Percentiles rank a stretch among this genome's conserved stretches.
Conservation (phyloP, 2,329 filamentous ascomycete species). For the Aspergillus sp. region DNA sequence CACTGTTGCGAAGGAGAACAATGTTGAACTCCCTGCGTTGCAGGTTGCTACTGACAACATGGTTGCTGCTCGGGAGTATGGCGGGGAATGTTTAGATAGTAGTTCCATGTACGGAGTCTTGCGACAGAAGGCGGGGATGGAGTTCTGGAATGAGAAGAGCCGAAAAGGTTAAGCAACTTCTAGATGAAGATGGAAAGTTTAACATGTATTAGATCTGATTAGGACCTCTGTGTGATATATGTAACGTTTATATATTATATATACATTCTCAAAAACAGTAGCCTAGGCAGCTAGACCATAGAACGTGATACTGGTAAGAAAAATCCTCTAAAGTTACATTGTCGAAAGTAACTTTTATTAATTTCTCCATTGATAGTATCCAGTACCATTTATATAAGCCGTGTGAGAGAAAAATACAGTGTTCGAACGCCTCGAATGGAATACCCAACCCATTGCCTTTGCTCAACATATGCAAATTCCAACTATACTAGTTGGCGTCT, state of each 20-base stretch:
- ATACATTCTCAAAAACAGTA: no score
- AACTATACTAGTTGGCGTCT: neutral
- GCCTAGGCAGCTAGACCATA: no score
- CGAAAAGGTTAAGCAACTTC: constrained; percentile 18
- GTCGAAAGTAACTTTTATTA: neutral
- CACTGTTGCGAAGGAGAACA: constrained; percentile 31
- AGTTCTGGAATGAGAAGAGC: constrained; percentile 42
- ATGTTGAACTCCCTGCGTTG: constrained; percentile 34
- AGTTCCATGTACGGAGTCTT: constrained; percentile 40
- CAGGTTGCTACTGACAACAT: constrained; percentile 37
- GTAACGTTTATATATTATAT: neutral
- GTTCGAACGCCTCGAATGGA: neutral
- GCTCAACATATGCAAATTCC: neutral
- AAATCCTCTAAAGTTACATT: neutral
- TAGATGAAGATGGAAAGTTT: neutral
- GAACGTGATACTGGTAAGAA: no score
- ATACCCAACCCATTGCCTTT: neutral
- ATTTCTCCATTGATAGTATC: neutral
- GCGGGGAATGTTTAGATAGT: constrained; percentile 38
- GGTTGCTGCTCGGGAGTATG: constrained; percentile 36
- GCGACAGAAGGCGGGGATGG: constrained; percentile 36
- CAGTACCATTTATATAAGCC: neutral
- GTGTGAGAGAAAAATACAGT: neutral
- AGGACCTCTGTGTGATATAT: neutral
- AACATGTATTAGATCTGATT: neutral